Base-by-base conservation (phyloP, 192 early-diverging fungal species). In the Linnemannia schmuckeri region DNA sequence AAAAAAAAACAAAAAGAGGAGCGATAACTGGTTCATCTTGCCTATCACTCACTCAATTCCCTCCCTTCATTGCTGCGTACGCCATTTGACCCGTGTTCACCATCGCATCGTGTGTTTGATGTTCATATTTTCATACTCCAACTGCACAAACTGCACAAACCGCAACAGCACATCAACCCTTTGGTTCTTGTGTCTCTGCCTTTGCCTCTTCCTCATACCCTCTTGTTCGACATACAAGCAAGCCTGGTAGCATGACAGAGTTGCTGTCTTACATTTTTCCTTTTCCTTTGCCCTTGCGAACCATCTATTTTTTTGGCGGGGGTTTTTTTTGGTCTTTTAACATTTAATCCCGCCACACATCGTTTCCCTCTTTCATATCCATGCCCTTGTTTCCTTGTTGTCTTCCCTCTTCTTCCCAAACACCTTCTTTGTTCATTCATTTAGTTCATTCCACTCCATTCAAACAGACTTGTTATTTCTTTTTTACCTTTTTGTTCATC, bases 241-340 rank as follows among this genome's bases (percentile, higher is more conserved):
- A 4, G 49, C 49, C 49, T 18, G 49, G 20, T 52, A 17, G 49
- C 20, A 52, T 52, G 49, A 52, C 15, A 52, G 4, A 52, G 49
- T 46, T 46, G 44, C 17, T 18, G 49, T 52, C 5, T 49, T 52
- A 22, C 20, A 6, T 20, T 52, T 49, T 49, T 12, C 47, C 15
- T 49, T 49, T 49, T 49, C 47, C 3, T 52, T 22, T 52, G 17
- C 49, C 47, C 47, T 52, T 52, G 1, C 47, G 20, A 52, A 17
- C 47, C 49, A 52, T 66, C 13, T 33, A n/a, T 61, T 57, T 63
- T 66, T 66, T 66, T 66, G 61, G 61, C 61, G 61, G 61, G 61
- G 0, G 12, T 66, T 66, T 63, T 30, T 7, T 63, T 66, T 66
- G 13, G 61, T 66, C 30, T 66, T 66, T 30, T 4, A 6, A 15